Base-by-base conservation (phyloP, 1,284 basidiomycete genomes). In the Naganishia liquefaciens region DNA sequence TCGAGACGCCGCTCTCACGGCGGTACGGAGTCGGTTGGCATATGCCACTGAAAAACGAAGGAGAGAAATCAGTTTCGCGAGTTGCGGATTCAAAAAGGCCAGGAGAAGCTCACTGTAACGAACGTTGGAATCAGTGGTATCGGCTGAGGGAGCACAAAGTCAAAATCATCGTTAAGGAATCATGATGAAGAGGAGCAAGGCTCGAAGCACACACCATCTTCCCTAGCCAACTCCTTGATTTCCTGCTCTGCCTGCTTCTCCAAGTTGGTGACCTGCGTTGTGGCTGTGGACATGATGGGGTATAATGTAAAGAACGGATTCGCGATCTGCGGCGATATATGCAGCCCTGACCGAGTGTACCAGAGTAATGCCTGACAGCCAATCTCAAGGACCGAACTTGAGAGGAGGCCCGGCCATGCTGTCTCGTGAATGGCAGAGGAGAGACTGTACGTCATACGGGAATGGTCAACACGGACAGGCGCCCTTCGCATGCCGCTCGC, bases 21-120 rank as follows among this genome's bases (percentile, higher is more conserved):
- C 88, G 15, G 90, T 91, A 70, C 88, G 82, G 44, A 91, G 80
- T 69, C 90, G 87, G 64, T 89, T 85, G 76, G 84, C 87, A 75
- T 93, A 92, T 3, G 90, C 90, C 77, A 87, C 81, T 78, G 87
- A 86, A 43, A 85, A 82, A 15, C 37, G 62, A 67, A 54, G 58
- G 71, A 50, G 28, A 21, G 19, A 5, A 5, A 19, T 21, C 13
- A 39, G 19, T 37, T 28, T 27, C 25, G 5, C 25, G n/a, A n/a
- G 23, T 27, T 33, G 27, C 25, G 11, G 6, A 7, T n/a, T 25
- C 21, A 19, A 27, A n/a, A 5, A 46, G 21, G 54, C 33, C 44
- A 42, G 43, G 10, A 4, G 13, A 9, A 2, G 67, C 76, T 43
- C 57, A 77, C 76, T 75, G 62, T 79, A 79, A 72, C 78, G 73